Evolutionary conservation across 78 protist species (phyloP).

Genomic region (Dictyostelium intermedium): DNA sequence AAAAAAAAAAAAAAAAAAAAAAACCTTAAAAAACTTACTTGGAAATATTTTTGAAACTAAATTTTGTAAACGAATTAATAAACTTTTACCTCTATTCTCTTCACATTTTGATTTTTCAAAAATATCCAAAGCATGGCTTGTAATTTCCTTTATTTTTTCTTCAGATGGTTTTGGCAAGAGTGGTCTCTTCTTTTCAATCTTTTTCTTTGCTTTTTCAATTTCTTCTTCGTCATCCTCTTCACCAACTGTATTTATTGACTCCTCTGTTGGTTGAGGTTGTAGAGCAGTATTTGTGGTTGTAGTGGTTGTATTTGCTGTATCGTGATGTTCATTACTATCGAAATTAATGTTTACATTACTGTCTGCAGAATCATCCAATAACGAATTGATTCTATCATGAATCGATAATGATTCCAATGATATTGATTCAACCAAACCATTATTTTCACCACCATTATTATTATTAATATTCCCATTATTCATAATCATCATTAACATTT

Average conservation of each 20-base stretch:
- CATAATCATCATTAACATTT: neutral
- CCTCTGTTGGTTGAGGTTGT: neutral
- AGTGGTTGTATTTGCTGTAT: neutral
- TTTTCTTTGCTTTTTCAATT: conserved; percentile 29
- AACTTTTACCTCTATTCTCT: conserved; percentile 57
- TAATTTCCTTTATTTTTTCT: conserved; percentile 21
- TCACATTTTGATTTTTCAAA: conserved; percentile 71
- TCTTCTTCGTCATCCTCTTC: conserved; percentile 23
- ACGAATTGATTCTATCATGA: neutral
- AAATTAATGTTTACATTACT: neutral
- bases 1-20: no score
- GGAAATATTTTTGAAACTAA: conserved; percentile 59
- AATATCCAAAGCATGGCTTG: conserved; percentile 59
- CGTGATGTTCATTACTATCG: neutral
- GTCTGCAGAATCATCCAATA: neutral
- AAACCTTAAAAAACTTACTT: conserved; percentile 26
- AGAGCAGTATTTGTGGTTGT: neutral
- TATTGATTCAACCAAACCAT: neutral
- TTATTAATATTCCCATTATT: neutral
- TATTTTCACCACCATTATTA: neutral
- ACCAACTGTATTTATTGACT: neutral
- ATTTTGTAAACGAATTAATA: conserved; percentile 29
- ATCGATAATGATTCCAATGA: neutral
- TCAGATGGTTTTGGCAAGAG: conserved; percentile 43
- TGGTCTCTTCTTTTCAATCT: conserved; percentile 50